Base-by-base conservation (phyloP, 768 basidiomycete genomes). In the Lactifluus hygrophoroides region DNA sequence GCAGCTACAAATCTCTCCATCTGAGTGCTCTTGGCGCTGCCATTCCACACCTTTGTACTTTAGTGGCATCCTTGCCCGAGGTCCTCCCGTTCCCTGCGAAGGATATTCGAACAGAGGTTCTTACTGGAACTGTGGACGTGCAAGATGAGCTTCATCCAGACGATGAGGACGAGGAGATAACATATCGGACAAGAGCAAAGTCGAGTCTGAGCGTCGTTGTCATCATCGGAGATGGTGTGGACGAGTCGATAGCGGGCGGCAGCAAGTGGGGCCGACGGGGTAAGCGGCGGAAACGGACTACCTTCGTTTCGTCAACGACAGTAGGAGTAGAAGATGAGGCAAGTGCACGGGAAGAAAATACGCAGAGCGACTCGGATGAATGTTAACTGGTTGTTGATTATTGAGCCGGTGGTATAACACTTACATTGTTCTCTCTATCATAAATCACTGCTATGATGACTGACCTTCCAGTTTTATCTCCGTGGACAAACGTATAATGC, bases 21-120 rank as follows among this genome's bases (percentile, higher is more conserved):
- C 70, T 94, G 44, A 82, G 80, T 58, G 92, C 89, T 6, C 86
- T 94, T 83, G 92, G 90, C 25, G 92, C 92, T 5, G 90, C 93
- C 1, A 93, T 94, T 57, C 90, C 92, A 3, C 85, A 84, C 65
- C 80, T 91, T 23, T 71, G 87, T 28, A 82, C 82, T 47, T 76
- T 95, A 14, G 72, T 80, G 13, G 78, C 84, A 5, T 84, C 89
- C 21, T 75, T 94, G 28, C 88, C 90, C 0, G 75, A 79, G 3
- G 82, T 86, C 48, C 76, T 94, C 11, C 88, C 90, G 0, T 89
- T 81, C 66, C 64, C 80, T 0, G 69, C 72, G 37, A 79, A 82
- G 48, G 86, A 90, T 56, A 80, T 90, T 5, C 75, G 77, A 42
- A 78, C 77, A 23, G 78, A 85, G 56, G 73, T 86, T 14, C 75